These are phyloP conservation scores for Paraconiothyrium brasiliense DNA, from an alignment of 2,329 filamentous ascomycete species.

Conservation along the genomic window DNA sequence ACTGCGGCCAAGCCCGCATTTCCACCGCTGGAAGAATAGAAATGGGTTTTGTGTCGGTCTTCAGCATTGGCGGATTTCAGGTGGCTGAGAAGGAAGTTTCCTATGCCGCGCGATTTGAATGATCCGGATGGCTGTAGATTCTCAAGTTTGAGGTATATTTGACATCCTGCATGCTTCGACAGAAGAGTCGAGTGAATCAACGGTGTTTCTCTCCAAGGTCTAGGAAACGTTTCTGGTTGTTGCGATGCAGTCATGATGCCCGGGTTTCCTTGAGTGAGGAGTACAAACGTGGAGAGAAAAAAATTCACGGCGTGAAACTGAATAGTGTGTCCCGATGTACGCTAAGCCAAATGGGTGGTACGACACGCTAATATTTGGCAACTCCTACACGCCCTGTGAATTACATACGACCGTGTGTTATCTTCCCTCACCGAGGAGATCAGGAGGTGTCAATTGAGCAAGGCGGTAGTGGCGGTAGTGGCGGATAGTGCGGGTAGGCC, in stretches of 20 bases:
- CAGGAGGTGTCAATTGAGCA: not conserved
- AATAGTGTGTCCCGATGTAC: not conserved
- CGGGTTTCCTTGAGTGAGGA: not conserved
- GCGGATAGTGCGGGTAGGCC: not conserved
- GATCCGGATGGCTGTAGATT: constrained; percentile 82
- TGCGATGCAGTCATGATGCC: not conserved
- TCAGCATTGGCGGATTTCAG: constrained; percentile 39
- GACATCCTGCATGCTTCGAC: constrained; percentile 74
- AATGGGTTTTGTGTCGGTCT: constrained; percentile 60
- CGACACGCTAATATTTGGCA: no score
- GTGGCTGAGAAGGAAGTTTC: constrained; percentile 68
- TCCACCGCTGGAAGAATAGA: constrained; percentile 80
- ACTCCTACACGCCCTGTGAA: not conserved
- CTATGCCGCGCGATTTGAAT: constrained; percentile 80
- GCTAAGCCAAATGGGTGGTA: not conserved
- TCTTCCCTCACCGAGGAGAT: not conserved
- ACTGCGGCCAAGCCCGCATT: constrained; percentile 85
- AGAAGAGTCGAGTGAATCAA: constrained; percentile 71
- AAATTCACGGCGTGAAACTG: not conserved
- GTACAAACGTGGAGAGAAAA: not conserved
- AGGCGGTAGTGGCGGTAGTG: not conserved
- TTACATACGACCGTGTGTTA: not conserved
- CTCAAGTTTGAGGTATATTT: constrained; percentile 83
- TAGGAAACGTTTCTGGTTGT: not conserved
- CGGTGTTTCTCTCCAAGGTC: constrained; percentile 74